Base-by-base conservation (phyloP, 2,329 filamentous ascomycete species). In the Penicillium sp. region DNA sequence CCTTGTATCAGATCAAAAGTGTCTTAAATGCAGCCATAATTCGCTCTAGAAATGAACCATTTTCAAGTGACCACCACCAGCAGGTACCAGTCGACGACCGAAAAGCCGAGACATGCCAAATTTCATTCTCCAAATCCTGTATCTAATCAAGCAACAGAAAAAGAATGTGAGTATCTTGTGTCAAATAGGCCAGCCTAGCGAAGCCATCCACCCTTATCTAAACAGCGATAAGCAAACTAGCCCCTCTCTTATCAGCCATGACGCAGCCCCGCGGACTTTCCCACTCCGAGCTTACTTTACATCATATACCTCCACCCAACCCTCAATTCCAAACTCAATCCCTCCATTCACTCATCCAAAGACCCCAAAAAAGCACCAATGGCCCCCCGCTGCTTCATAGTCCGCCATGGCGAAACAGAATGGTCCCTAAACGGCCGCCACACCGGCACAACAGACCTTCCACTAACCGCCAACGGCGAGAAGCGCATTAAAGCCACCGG, bases 381-480 rank as follows among this genome's bases (percentile, higher is more conserved):
- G 77, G 86, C 88, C 2, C 90, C 91, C 2, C 85, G 90, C 54
- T 87, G 91, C 73, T 94, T 94, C 80, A 86, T 95, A 66, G 79
- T 92, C 73, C 91, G 93, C 68, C 93, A 97, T 73, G 94, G 93
- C 77, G 92, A 97, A 80, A 98, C 93, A 4, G 92, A 96, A 80
- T 98, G 93, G 93, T 96, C 91, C 5, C 86, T 96, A 50, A 89
- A 89, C 66, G 93, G 92, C 56, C 84, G 87, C 54, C 91, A 97
- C 77, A 98, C 94, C 0, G 90, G 92, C 53, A 83, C 81, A 31
- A 90, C 90, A n/a, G 93, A 98, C 70, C 90, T 98, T 4, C 88
- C 92, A 1, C 82, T 97, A 39, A 97, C 93, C 0, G 78, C 83
- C 52, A 89, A 91, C 72, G 94, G 94, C 54, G 90, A 92, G 80